These are phyloP conservation scores for Lasiosphaeria ovina DNA, from an alignment of 495 filamentous ascomycete species.

Conservation along the genomic window DNA sequence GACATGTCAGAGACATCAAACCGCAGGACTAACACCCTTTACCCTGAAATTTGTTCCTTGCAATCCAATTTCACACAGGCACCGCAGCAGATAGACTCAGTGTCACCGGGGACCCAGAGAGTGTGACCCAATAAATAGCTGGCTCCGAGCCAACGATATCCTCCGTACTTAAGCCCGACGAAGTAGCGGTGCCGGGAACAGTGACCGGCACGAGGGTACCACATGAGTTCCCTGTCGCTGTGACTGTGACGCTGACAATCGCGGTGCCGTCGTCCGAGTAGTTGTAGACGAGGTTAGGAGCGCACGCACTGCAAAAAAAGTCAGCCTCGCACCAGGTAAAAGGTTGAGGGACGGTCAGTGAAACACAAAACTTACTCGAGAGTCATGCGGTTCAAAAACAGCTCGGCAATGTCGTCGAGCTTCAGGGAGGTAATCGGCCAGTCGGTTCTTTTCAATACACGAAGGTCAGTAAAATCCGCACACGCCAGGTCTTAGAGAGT, in stretches of 20 bases:
- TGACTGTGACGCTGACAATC: slow-evolving; percentile 54
- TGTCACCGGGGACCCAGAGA: no score
- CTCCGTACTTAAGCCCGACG: slow-evolving; percentile 42
- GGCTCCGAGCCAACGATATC: slow-evolving; percentile 61
- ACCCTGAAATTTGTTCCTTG: no score
- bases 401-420: slow-evolving; percentile 54
- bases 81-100: no score
- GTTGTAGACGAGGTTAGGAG: slow-evolving; percentile 48
- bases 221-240: slow-evolving; percentile 52
- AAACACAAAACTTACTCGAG: slow-evolving; percentile 42
- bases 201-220: slow-evolving; percentile 55
- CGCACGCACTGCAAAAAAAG: slow-evolving; percentile 35
- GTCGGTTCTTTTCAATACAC: slow-evolving; percentile 27
- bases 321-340: slow-evolving; percentile 1
- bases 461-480: background rate
- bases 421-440: slow-evolving; percentile 58
- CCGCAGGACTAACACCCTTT: no score
- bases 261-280: slow-evolving; percentile 34
- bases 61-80: no score
- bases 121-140: slow-evolving; percentile 51
- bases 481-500: no score
- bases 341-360: background rate
- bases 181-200: slow-evolving; percentile 44
- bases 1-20: no score
- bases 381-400: slow-evolving; percentile 51